Percentiles rank a stretch among this genome's conserved stretches.
phyloP scores from a whole-genome alignment of 257 asterid species.

The Mentha longifolia region DNA sequence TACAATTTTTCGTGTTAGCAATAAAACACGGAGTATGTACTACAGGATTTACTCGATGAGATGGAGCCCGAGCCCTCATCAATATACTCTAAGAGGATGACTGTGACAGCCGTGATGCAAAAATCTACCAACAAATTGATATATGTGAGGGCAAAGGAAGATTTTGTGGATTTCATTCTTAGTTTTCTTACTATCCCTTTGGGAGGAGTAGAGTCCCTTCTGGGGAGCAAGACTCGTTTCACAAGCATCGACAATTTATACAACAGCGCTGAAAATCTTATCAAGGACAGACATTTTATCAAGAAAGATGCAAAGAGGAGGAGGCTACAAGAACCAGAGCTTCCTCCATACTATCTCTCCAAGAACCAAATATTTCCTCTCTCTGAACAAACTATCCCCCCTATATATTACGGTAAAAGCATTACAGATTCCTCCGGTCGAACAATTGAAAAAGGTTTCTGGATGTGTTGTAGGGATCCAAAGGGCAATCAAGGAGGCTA shows the following conservation, averaged over 20 bases:
- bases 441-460: not conserved
- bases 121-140: constrained; percentile 3
- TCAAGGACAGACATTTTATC: not conserved
- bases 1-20: not conserved
- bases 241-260: constrained; percentile 22
- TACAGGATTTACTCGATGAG: not conserved
- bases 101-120: not conserved
- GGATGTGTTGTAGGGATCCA: not conserved
- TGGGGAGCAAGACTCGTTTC: not conserved
- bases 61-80: not conserved
- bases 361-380: constrained; percentile 1
- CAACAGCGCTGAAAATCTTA: not conserved
- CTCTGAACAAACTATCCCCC: not conserved
- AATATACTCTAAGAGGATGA: not conserved
- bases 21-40: not conserved
- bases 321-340: not conserved
- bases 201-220: constrained; percentile 3
- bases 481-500: constrained; percentile 2
- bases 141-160: not conserved
- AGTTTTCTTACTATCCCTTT: constrained; percentile 27
- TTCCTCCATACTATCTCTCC: constrained; percentile 3
- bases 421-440: not conserved
- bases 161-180: constrained; percentile 22
- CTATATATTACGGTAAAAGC: not conserved
- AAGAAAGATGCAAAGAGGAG: not conserved